Base-by-base conservation (phyloP, 305 asterid species). In the Rubia peregrina region DNA sequence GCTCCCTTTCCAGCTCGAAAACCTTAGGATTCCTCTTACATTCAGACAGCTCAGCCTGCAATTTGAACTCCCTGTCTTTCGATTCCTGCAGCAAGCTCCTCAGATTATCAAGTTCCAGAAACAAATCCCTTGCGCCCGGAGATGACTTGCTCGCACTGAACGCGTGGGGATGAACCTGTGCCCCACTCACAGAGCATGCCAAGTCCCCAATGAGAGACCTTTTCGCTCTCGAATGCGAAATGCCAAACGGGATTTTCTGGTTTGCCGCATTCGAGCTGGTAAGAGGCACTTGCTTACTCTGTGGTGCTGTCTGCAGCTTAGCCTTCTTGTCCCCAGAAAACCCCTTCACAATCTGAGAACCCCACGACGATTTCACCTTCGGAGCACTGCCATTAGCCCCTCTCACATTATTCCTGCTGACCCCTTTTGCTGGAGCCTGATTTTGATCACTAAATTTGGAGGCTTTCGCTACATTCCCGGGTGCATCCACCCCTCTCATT, bases 331-430 rank as follows among this genome's bases (percentile, higher is more conserved):
- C 96, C 61, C 88, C 94, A n/a, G 96, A 86, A 62, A 92, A 86
- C 1, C 97, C 97, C 77, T 86, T 92, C 71, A 88, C 98, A 56
- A 90, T 79, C 30, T 92, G 86, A 48, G 96, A 87, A 64, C 96
- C 92, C 98, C 98, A 92, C 5, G 96, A 90, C 64, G 96, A 85
- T 76, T 85, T 92, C 80, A 82, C 85, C 79, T 83, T 88, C 7
- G 94, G 76, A 71, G 84, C 69, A 72, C 82, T 88, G 72, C 79
- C 82, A 82, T 77, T 83, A 65, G 67, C 61, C 7, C 83, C 87
- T 81, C 85, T 91, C 43, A 61, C 86, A 76, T 77, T 84, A 72
- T 74, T 67, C 70, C 72, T 76, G 61, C 59, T 75, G 65, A 72
- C 64, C 68, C 74, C 79, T 74, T 78, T 91, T 6, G 88, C 83